phyloP scores from a whole-genome alignment of 257 asterid species.

The Solanum dulcamara region DNA sequence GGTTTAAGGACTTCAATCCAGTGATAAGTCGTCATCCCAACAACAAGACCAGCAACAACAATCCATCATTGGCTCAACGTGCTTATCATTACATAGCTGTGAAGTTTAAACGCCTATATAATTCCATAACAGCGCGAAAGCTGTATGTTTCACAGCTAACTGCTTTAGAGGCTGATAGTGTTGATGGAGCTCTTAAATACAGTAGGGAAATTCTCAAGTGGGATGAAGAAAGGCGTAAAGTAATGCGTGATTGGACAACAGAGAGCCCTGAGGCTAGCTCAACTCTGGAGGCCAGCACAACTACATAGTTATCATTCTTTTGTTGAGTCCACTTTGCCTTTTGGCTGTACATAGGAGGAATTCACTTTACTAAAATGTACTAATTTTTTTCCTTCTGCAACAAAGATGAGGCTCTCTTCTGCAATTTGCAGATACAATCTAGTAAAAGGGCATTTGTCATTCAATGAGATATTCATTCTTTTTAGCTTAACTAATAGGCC shows the following conservation, averaged over 20 bases:
- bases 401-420: background rate
- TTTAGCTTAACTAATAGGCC: background rate
- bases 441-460: background rate
- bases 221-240: constrained; percentile 37
- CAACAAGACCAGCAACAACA: constrained; percentile 23
- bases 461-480: background rate
- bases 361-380: background rate
- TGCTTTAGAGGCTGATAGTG: constrained; percentile 62
- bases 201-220: constrained; percentile 64
- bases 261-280: constrained; percentile 63
- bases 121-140: constrained; percentile 32
- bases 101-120: constrained; percentile 56
- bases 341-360: background rate
- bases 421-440: background rate
- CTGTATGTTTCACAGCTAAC: constrained; percentile 53
- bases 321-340: background rate
- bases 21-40: constrained; percentile 38
- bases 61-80: constrained; percentile 44
- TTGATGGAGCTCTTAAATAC: constrained; percentile 53
- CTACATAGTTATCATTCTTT: background rate
- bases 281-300: background rate
- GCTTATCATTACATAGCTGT: constrained; percentile 73
- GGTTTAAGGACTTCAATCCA: constrained; percentile 73
- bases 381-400: background rate
- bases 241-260: constrained; percentile 35